A percentile compares a stretch with the other conserved stretches of the same genome.
Evolutionary conservation across 225 moss, liverwort and hornwort genomes (phyloP).

Genomic region (Pleurozium schreberi): DNA sequence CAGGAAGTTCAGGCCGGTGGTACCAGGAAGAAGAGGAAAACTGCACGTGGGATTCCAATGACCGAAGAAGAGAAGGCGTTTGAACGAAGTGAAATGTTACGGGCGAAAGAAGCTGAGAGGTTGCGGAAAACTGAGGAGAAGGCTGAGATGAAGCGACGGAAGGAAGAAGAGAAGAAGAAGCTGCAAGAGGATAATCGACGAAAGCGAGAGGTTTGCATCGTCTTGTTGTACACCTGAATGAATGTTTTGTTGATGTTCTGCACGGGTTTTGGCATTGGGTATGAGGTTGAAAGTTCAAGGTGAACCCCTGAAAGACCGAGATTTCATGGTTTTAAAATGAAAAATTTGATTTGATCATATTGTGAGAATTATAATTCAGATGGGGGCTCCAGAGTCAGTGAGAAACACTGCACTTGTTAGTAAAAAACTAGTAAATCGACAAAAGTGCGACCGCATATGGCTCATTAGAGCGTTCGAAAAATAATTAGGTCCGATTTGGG

Average conservation of each 20-base stretch:
- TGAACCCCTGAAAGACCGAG: neutral
- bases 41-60: neutral
- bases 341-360: neutral
- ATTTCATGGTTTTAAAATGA: neutral
- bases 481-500: neutral
- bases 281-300: neutral
- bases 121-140: conserved; percentile 41
- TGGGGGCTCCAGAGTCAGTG: neutral
- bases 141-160: conserved; percentile 40
- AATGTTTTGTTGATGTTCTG: neutral
- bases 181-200: conserved; percentile 37
- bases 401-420: neutral
- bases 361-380: neutral
- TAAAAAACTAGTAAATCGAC: too few species aligned
- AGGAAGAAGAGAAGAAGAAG: conserved; percentile 49
- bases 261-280: neutral
- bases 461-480: neutral
- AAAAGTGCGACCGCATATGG: neutral
- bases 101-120: conserved; percentile 34
- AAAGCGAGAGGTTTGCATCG: conserved; percentile 40
- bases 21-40: conserved; percentile 31
- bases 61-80: conserved; percentile 35
- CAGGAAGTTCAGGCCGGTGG: conserved; percentile 16
- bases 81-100: conserved; percentile 22
- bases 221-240: neutral